phyloP scores from a whole-genome alignment of 106 monocot species.

The Allium cepa region DNA sequence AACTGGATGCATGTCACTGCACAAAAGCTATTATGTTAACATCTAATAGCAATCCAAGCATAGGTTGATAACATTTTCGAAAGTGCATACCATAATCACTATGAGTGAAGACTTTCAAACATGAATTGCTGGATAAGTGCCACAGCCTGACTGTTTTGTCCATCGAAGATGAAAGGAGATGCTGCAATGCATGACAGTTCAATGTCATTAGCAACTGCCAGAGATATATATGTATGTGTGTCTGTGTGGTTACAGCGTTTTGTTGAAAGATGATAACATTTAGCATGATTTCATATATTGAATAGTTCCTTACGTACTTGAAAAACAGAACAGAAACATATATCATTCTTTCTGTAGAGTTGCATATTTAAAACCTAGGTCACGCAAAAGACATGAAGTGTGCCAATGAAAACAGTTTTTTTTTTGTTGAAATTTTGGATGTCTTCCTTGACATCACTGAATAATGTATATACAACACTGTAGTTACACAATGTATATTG shows the following conservation, averaged over 20 bases:
- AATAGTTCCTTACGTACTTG: neutral
- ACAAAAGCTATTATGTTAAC: slow-evolving; percentile 3
- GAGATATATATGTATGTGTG: neutral
- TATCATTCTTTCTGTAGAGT: neutral
- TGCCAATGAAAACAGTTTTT: too few species aligned
- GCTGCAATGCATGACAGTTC: slow-evolving; percentile 29
- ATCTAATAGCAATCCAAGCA: neutral
- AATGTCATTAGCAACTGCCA: neutral
- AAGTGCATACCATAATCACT: slow-evolving; percentile 64
- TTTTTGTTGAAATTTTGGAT: too few species aligned
- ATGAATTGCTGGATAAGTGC: slow-evolving; percentile 78
- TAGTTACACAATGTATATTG: too few species aligned
- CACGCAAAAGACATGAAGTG: too few species aligned
- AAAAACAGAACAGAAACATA: neutral
- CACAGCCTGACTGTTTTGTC: slow-evolving; percentile 90
- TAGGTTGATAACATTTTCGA: neutral
- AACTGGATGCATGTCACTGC: slow-evolving; percentile 99
- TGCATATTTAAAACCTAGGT: too few species aligned
- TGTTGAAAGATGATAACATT: neutral
- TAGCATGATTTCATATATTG: too few species aligned
- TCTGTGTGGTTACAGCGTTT: neutral
- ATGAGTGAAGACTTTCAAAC: slow-evolving; percentile 78
- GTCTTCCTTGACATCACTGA: too few species aligned
- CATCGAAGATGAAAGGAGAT: slow-evolving; percentile 89
- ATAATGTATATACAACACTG: too few species aligned